Evolutionary conservation across 768 basidiomycete genomes (phyloP).

Genomic region (Tremella mesenterica): DNA sequence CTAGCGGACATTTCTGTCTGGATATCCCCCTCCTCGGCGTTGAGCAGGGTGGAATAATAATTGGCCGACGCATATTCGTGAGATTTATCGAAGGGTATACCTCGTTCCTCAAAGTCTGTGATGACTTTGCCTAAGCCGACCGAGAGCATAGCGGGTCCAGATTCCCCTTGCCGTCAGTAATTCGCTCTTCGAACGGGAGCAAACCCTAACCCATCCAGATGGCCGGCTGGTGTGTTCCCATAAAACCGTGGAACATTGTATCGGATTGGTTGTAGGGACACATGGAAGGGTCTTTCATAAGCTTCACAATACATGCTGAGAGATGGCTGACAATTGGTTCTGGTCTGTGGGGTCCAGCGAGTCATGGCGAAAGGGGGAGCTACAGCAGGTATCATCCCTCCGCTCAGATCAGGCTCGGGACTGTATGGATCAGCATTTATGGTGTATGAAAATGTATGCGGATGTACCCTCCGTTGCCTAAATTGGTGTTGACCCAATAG

Average conservation of each 20-base stretch:
- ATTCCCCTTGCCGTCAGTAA: slow-evolving; percentile 41
- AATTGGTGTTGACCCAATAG: slow-evolving; percentile 26
- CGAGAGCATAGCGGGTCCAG: slow-evolving; percentile 47
- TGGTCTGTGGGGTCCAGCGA: slow-evolving; percentile 73
- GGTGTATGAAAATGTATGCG: background rate
- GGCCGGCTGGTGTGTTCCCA: slow-evolving; percentile 72
- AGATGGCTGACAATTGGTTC: slow-evolving; percentile 59
- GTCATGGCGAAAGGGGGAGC: slow-evolving; percentile 74
- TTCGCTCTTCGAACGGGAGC: background rate
- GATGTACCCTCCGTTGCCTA: slow-evolving; percentile 32
- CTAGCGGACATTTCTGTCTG: slow-evolving; percentile 28
- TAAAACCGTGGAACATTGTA: slow-evolving; percentile 60
- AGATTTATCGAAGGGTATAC: slow-evolving; percentile 31
- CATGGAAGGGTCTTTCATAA: slow-evolving; percentile 20
- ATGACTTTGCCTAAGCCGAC: slow-evolving; percentile 56
- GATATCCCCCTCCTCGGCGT: slow-evolving; percentile 46
- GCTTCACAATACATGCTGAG: background rate
- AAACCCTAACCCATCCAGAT: slow-evolving; percentile 70
- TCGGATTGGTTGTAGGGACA: slow-evolving; percentile 48
- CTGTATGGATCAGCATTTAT: slow-evolving; percentile 5
- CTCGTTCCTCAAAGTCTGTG: slow-evolving; percentile 52
- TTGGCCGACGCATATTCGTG: slow-evolving; percentile 31
- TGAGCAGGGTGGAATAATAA: slow-evolving; percentile 57
- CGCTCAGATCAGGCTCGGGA: slow-evolving; percentile 27
- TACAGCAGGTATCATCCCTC: slow-evolving; percentile 62